Base-by-base conservation (phyloP, 306 rosid genomes). In the Phaseolus lunatus region DNA sequence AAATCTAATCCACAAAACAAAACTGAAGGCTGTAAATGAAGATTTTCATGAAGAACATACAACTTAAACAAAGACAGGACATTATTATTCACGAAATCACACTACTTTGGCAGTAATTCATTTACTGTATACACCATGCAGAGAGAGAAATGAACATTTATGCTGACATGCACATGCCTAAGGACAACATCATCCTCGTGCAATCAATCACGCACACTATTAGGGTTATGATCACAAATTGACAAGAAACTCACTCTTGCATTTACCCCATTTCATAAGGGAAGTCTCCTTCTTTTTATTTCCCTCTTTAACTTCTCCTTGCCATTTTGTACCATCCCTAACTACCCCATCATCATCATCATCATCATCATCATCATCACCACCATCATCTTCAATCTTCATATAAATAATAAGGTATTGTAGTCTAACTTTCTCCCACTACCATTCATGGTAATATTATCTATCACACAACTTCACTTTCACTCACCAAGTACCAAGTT, bases 241-340 rank as follows among this genome's bases (percentile, higher is more conserved):
- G 33, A 31, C 67, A 62, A 15, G 14, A 62, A 62, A 62, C 67
- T 12, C 67, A 63, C 69, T 63, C 26, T 35, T 3, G 69, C 69
- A 63, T 33, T 63, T 33, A 63, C 69, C 69, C 69, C 69, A 1
- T 35, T 63, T 63, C 69, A 63, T 63, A 63, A 0, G 69, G 69
- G 26, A 33, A 4, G 48, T 63, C 27, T 63, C 48, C 47, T 63
- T 63, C 26, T 9, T 63, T 63, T 63, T 63, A 63, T 63, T 63
- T 63, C 69, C 26, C 69, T 63, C 22, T 63, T 18, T 63, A 54
- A 54, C 62, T 22, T 22, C 31, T 10, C 67, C 67, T 61, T 16
- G 44, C 24, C 44, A 35, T 24, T 61, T 1, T 3, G 15, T 31
- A 62, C 69, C 69, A 18, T n/a, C 48, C 47, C 3, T 22, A 35